Conservation (phyloP, 768 basidiomycete genomes). For the Daedalea quercina region DNA sequence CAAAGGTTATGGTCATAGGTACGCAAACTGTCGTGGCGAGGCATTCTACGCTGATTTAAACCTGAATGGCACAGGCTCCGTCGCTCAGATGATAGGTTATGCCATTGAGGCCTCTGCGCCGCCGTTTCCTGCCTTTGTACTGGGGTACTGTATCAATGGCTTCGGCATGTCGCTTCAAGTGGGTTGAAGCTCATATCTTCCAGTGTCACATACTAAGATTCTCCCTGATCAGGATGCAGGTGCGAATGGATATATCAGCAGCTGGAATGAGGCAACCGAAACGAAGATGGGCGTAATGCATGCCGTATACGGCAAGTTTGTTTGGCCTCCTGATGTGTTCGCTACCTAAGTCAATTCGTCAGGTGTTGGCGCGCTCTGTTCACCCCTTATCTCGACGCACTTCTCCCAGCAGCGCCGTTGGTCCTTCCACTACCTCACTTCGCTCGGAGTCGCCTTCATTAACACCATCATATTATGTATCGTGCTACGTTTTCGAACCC, state of each 20-base stretch:
- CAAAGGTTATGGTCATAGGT: conserved; percentile 38
- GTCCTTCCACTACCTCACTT: conserved; percentile 75
- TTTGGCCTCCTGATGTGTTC: not conserved
- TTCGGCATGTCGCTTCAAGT: conserved; percentile 44
- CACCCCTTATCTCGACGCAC: conserved; percentile 78
- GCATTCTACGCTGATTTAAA: not conserved
- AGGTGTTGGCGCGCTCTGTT: conserved; percentile 60
- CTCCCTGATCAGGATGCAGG: conserved; percentile 49
- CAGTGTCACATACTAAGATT: not conserved
- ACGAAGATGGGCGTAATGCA: conserved; percentile 67
- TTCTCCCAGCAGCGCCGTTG: conserved; percentile 61
- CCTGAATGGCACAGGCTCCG: conserved; percentile 31
- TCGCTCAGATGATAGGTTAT: conserved; percentile 48
- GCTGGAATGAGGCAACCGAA: conserved; percentile 45
- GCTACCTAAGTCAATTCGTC: not conserved
- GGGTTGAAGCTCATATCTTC: not conserved
- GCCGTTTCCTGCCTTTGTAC: conserved; percentile 58
- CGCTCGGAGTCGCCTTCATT: conserved; percentile 55
- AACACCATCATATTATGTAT: conserved; percentile 45
- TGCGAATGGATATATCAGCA: conserved; percentile 64
- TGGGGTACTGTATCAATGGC: conserved; percentile 41
- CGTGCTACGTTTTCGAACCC: conserved; percentile 64
- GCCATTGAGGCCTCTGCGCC: conserved; percentile 46
- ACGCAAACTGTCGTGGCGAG: not conserved
- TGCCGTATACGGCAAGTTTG: conserved; percentile 48